Evolutionary conservation across 2,329 filamentous ascomycete species (phyloP).

Genomic region (Herpomyces periplanetae): DNA sequence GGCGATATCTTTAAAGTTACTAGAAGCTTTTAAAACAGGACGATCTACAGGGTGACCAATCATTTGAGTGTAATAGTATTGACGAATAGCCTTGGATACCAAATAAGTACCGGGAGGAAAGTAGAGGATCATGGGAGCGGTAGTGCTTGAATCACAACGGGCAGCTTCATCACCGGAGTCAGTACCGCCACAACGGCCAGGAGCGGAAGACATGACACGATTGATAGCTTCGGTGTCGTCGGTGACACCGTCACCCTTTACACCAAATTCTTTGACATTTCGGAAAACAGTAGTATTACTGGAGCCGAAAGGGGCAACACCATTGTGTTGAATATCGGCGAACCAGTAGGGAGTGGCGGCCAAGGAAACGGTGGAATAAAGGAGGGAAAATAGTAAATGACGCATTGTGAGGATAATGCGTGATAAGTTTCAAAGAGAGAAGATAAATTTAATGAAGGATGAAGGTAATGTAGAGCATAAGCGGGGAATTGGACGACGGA

Average conservation of each 20-base stretch:
- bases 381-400: too few species aligned
- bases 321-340: slow-evolving; percentile 11
- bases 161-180: too few species aligned
- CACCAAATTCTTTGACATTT: slow-evolving; percentile 11
- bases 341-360: too few species aligned
- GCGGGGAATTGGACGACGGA: too few species aligned
- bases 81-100: slow-evolving; percentile 35
- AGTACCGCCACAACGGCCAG: slow-evolving; percentile 42
- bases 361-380: too few species aligned
- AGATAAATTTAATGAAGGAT: too few species aligned
- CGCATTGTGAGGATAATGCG: too few species aligned
- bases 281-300: too few species aligned
- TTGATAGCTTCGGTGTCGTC: slow-evolving; percentile 80
- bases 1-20: slow-evolving; percentile 41
- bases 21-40: slow-evolving; percentile 32
- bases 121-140: slow-evolving; percentile 53
- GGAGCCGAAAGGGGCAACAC: slow-evolving; percentile 11
- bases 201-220: slow-evolving; percentile 30
- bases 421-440: too few species aligned
- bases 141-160: slow-evolving; percentile 45
- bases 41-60: slow-evolving; percentile 33
- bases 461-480: too few species aligned
- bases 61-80: slow-evolving; percentile 76
- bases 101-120: slow-evolving; percentile 61
- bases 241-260: slow-evolving; percentile 18